Percentiles rank a stretch among this genome's conserved stretches.
Evolutionary conservation across 2,329 filamentous ascomycete species (phyloP).

Genomic region (Raffaelea deltoideospora): DNA sequence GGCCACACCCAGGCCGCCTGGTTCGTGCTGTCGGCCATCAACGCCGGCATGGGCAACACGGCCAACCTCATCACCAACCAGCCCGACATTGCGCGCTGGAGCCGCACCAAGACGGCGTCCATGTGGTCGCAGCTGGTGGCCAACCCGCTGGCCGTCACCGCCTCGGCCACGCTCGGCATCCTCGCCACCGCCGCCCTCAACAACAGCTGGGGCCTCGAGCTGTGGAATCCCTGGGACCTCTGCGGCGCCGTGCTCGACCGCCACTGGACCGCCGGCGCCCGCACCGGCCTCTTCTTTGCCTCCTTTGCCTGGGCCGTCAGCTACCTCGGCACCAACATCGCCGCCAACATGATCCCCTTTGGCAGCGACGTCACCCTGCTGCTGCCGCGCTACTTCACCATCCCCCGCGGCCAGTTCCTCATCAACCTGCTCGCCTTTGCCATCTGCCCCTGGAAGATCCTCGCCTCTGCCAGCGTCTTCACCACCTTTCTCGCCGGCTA

Average conservation of each 20-base stretch:
- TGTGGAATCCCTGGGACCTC: conserved; percentile 14
- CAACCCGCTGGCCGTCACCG: conserved; percentile 24
- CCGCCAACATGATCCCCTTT: conserved; percentile 22
- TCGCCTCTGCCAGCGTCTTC: conserved; percentile 10
- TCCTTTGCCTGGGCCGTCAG: conserved; percentile 9
- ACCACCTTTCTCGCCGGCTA: conserved; percentile 11
- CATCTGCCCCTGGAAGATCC: conserved; percentile 13
- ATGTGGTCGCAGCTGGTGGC: conserved; percentile 26
- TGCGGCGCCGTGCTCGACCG: conserved; percentile 11
- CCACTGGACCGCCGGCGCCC: conserved; percentile 6
- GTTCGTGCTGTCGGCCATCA: conserved; percentile 21
- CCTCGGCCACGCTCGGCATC: conserved; percentile 27
- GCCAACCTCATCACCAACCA: conserved; percentile 21
- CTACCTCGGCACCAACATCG: conserved; percentile 11
- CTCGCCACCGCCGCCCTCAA: conserved; percentile 26
- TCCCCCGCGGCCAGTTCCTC: conserved; percentile 17
- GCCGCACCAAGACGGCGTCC: conserved; percentile 19
- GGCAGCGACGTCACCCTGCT: conserved; percentile 20
- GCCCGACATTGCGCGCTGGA: conserved; percentile 28
- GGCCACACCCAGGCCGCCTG: conserved; percentile 15
- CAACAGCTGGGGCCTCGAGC: conserved; percentile 20
- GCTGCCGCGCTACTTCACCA: conserved; percentile 20
- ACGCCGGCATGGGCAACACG: conserved; percentile 21
- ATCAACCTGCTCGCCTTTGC: conserved; percentile 9
- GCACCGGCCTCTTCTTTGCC: conserved; percentile 10